These are phyloP conservation scores for Phytophthora hibernalis DNA, from an alignment of 352 stramenopile genomes.

Conservation along the genomic window DNA sequence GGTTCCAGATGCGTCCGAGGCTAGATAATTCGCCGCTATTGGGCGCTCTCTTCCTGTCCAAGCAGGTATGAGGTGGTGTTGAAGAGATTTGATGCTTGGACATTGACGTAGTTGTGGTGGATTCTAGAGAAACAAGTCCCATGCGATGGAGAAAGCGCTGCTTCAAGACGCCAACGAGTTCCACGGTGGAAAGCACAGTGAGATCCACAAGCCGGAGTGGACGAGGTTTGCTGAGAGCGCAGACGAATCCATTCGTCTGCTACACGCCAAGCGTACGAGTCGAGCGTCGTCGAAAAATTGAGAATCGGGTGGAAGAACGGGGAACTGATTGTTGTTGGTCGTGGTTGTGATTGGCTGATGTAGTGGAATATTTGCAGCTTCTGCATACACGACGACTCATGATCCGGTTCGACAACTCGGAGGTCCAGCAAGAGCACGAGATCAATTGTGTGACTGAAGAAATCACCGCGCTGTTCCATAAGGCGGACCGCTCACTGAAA, in stretches of 20 bases:
- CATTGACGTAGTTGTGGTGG: conserved; percentile 4
- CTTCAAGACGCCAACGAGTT: conserved; percentile 67
- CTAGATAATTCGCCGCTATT: conserved; percentile 50
- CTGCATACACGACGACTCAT: conserved; percentile 81
- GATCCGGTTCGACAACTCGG: conserved; percentile 81
- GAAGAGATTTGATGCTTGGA: not conserved
- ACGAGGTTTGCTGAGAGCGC: conserved; percentile 65
- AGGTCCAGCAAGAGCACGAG: conserved; percentile 73
- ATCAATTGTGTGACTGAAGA: conserved; percentile 76
- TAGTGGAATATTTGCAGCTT: conserved; percentile 85
- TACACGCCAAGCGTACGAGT: conserved; percentile 74
- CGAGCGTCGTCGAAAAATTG: not conserved
- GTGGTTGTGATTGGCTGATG: not conserved
- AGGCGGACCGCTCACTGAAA: conserved; percentile 72
- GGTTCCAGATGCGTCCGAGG: conserved; percentile 62
- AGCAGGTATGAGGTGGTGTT: conserved; percentile 42
- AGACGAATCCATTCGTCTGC: conserved; percentile 68
- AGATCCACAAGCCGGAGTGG: conserved; percentile 64
- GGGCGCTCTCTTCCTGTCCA: conserved; percentile 57
- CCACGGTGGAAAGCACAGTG: conserved; percentile 31
- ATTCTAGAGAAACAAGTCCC: conserved; percentile 52
- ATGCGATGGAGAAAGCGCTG: conserved; percentile 69
- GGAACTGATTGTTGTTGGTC: conserved; percentile 1
- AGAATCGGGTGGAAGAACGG: not conserved
- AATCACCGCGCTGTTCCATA: conserved; percentile 69